Percentiles rank a stretch among this genome's conserved stretches.
Conservation (phyloP, 1,139 yeast genomes). For the Suhomyces coccinellae region DNA sequence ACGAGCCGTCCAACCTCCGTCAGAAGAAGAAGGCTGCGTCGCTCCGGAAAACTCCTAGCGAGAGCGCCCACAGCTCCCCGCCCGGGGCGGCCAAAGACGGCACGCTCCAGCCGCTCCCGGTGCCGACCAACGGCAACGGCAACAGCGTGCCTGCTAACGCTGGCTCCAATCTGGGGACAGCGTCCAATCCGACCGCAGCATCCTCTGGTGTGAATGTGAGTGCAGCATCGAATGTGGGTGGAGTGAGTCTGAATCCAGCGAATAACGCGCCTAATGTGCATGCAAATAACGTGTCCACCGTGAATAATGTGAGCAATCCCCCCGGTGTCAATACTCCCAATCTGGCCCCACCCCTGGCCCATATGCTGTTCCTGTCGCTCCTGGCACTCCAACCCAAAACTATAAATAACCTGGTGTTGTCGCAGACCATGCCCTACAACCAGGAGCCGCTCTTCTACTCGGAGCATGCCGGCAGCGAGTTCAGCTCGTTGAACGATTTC, state of each 20-base stretch:
- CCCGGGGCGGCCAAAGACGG: slow-evolving; percentile 8
- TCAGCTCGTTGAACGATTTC: slow-evolving; percentile 86
- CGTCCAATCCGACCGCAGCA: too few species aligned
- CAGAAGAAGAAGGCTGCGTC: slow-evolving; percentile 44
- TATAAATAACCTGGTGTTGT: slow-evolving; percentile 32
- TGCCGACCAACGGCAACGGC: too few species aligned
- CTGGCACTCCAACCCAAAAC: too few species aligned
- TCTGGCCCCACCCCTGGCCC: slow-evolving; percentile 10
- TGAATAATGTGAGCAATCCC: too few species aligned
- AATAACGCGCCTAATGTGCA: too few species aligned
- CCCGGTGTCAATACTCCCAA: neutral
- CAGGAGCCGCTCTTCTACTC: slow-evolving; percentile 81
- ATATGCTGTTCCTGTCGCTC: slow-evolving; percentile 6
- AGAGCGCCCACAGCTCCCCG: slow-evolving; percentile 9
- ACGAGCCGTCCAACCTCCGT: slow-evolving; percentile 58
- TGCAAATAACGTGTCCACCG: too few species aligned
- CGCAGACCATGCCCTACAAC: slow-evolving; percentile 50
- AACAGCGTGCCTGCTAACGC: too few species aligned
- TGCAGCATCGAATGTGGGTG: too few species aligned
- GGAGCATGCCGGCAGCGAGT: slow-evolving; percentile 92
- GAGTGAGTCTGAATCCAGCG: too few species aligned
- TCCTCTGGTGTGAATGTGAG: too few species aligned
- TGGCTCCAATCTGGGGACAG: too few species aligned
- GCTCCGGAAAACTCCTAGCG: slow-evolving; percentile 16
- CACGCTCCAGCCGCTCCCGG: slow-evolving; percentile 10